These are phyloP conservation scores for Chaetomidium leptoderma DNA, from an alignment of 495 filamentous ascomycete species.

Conservation along the genomic window DNA sequence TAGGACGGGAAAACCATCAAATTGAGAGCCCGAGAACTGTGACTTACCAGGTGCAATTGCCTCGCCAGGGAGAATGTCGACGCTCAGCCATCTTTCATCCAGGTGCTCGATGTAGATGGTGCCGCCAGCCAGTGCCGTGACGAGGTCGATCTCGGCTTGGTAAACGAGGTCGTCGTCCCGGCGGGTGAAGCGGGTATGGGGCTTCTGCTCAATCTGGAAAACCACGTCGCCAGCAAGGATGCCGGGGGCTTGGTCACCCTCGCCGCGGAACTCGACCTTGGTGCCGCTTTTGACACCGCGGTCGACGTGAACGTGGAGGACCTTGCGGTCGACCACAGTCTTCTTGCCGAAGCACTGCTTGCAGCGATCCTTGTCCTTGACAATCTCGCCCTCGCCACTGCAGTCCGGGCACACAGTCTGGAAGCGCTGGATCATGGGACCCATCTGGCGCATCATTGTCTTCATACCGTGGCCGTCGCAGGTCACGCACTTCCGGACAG, in stretches of 20 bases:
- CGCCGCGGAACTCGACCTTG: slow-evolving; percentile 92
- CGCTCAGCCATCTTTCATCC: slow-evolving; percentile 91
- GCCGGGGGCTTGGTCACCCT: slow-evolving; percentile 94
- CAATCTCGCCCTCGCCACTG: slow-evolving; percentile 91
- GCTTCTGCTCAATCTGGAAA: slow-evolving; percentile 98
- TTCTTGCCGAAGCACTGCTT: slow-evolving; percentile 95
- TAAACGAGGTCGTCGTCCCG: slow-evolving; percentile 96
- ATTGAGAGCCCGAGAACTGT: not conserved
- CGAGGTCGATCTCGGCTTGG: slow-evolving; percentile 90
- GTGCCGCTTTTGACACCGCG: slow-evolving; percentile 87
- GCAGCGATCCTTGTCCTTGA: slow-evolving; percentile 94
- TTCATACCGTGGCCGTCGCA: slow-evolving; percentile 97
- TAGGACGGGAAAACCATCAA: slow-evolving; percentile 16
- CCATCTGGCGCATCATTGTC: slow-evolving; percentile 99
- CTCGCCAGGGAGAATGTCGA: slow-evolving; percentile 87
- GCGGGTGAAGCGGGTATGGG: slow-evolving; percentile 88
- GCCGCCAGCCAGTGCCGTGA: slow-evolving; percentile 91
- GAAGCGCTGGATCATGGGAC: slow-evolving; percentile 99
- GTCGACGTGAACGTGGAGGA: slow-evolving; percentile 96
- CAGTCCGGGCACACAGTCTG: slow-evolving; percentile 99
- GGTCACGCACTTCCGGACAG: slow-evolving; percentile 82
- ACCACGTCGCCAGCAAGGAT: slow-evolving; percentile 90
- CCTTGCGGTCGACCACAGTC: slow-evolving; percentile 94
- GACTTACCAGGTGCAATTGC: slow-evolving; percentile 86
- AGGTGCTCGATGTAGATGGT: slow-evolving; percentile 89